Evolutionary conservation across 1,284 basidiomycete species (phyloP), one percentile per base, ranked within the genome.

Genomic region (Filobasidium uniguttulatum): DNA sequence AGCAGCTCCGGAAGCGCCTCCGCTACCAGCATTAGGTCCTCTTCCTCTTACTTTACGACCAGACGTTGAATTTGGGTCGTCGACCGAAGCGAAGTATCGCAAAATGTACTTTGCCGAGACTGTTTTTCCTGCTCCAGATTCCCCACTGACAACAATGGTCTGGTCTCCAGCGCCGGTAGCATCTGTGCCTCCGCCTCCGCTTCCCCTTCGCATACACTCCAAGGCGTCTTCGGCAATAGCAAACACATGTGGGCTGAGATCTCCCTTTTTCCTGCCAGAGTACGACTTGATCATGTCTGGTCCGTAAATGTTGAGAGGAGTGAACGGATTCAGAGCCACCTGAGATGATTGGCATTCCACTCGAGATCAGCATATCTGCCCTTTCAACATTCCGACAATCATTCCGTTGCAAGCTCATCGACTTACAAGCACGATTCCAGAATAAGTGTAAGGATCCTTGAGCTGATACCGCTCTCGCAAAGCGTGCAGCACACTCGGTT

Each of bases 21-120:
- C 34, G 14, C 23, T 35, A 5, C 22, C 33, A n/a, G 46, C 33
- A 44, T 50, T 44, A 3, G 55, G 56, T 38, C 56, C 57, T 15
- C 53, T 56, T 25, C 50, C 48, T 17, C 60, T 48, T 35, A 56
- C 44, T 48, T 30, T 25, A 56, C 57, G 22, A 58, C 51, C 15
- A 56, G 55, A 20, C 34, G n/a, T 53, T 53, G 17, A 51, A 48
- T 82, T 82, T 69, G 59, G 88, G 48, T 91, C 89, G 59, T 97
- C 91, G 44, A 98, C 89, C 0, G 93, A 97, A 12, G 94, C 94
- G 63, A 99, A 84, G 71, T 98, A 99, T 54, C 94, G 82, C 81
- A 99, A 91, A 67, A 98, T 98, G 73, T 91, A 94, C 74, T 99
- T 99, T 48, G 94, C 88, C 37, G 91, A 96, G 71, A 98, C 94